These are phyloP conservation scores for Ophiostoma sp. DNA, from an alignment of 2,329 filamentous ascomycete species.

Conservation along the genomic window DNA sequence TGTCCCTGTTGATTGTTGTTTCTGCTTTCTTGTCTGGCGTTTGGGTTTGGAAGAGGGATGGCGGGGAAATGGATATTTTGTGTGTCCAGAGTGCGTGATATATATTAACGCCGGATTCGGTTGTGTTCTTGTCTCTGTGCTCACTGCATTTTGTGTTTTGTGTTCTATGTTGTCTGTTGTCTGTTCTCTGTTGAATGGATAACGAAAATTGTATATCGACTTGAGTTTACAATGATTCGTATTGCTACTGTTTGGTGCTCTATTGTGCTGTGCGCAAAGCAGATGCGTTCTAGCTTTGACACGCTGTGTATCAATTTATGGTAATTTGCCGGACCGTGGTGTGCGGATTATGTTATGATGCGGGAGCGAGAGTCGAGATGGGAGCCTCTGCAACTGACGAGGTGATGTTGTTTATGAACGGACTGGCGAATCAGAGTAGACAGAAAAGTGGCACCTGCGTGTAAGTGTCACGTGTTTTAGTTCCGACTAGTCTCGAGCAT, in stretches of 20 bases:
- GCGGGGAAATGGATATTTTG: constrained; percentile 22
- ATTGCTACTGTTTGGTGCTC: too few species aligned
- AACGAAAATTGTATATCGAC: not conserved
- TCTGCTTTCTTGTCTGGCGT: constrained; percentile 21
- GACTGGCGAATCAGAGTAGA: constrained; percentile 2
- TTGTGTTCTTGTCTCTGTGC: not conserved
- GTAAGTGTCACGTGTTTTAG: constrained; percentile 20
- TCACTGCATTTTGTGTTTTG: not conserved
- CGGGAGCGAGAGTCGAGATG: not conserved
- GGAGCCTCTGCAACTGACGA: not conserved
- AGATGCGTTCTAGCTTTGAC: too few species aligned
- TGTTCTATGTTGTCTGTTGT: not conserved
- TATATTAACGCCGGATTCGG: constrained; percentile 21
- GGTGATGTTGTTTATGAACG: constrained; percentile 19
- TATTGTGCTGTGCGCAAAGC: too few species aligned
- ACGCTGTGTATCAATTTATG: too few species aligned
- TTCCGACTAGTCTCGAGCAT: not conserved
- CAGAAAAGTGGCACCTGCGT: constrained; percentile 13
- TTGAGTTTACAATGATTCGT: too few species aligned
- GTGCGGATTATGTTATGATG: constrained; percentile 2
- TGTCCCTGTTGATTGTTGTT: not conserved
- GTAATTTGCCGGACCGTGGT: not conserved
- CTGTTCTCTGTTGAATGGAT: not conserved
- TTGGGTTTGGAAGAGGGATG: constrained; percentile 25
- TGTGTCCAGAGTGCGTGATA: constrained; percentile 19